Percentiles rank a stretch among this genome's conserved stretches.
These are phyloP conservation scores for Cercospora citrullina DNA, from an alignment of 2,329 filamentous ascomycete genomes.

Conservation along the genomic window DNA sequence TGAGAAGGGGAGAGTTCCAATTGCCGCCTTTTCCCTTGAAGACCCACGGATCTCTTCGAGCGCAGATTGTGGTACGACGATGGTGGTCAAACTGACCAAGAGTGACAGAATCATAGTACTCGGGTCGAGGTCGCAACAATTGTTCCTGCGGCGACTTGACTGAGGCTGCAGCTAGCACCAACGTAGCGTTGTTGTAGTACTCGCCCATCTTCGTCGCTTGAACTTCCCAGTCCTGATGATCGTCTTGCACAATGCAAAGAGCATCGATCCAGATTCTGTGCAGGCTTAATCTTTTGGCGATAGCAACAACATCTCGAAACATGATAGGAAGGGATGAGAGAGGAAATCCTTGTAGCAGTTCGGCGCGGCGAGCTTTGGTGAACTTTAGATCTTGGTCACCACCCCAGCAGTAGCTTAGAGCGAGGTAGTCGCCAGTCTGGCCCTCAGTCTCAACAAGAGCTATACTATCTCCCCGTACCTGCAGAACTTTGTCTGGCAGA, in stretches of 20 bases:
- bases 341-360: background rate
- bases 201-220: constrained; percentile 6
- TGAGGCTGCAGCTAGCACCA: background rate
- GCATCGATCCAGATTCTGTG: constrained; percentile 12
- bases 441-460: background rate
- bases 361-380: background rate
- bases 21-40: background rate
- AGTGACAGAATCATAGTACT: background rate
- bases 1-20: background rate
- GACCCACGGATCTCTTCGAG: background rate
- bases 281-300: background rate
- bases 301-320: background rate
- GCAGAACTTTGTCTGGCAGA: background rate
- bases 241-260: constrained; percentile 17
- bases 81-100: background rate
- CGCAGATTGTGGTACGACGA: background rate
- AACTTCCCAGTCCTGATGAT: constrained; percentile 1
- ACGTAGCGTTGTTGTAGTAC: constrained; percentile 3
- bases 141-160: background rate
- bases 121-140: background rate
- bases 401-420: background rate
- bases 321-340: background rate
- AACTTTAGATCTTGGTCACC: background rate
- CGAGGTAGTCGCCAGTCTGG: background rate
- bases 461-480: background rate